phyloP scores from a whole-genome alignment of 1,284 basidiomycete species.

The Leccinum fuscescens region DNA sequence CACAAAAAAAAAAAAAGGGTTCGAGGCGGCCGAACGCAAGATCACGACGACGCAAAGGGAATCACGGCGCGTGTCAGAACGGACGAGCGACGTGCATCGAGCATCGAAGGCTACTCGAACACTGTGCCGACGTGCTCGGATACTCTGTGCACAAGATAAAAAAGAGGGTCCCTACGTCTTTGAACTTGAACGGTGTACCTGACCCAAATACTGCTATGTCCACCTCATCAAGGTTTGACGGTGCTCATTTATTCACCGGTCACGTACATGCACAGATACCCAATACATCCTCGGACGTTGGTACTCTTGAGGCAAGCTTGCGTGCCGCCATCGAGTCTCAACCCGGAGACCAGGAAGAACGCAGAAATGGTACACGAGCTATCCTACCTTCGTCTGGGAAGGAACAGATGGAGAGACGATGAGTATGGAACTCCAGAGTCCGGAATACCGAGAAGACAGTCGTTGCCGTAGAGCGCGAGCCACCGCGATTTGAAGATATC shows the following conservation, averaged over 20 bases:
- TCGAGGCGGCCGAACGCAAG: conserved; percentile 64
- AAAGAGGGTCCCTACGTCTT: conserved; percentile 45
- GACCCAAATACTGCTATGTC: conserved; percentile 42
- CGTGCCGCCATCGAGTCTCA: conserved; percentile 57
- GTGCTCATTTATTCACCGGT: conserved; percentile 79
- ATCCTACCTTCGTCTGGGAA: conserved; percentile 56
- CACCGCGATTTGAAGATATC: conserved; percentile 54
- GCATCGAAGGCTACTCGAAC: conserved; percentile 64
- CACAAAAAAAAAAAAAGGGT: conserved; percentile 57
- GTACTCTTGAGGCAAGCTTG: conserved; percentile 55
- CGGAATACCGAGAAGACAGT: conserved; percentile 58
- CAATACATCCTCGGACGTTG: conserved; percentile 41
- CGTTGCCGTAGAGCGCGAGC: conserved; percentile 57
- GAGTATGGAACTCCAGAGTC: conserved; percentile 55
- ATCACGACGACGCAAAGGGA: conserved; percentile 70
- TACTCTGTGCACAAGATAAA: conserved; percentile 67
- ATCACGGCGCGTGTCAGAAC: conserved; percentile 61
- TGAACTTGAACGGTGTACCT: conserved; percentile 42
- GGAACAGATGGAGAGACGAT: conserved; percentile 59
- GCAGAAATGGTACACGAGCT: conserved; percentile 61
- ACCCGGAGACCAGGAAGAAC: conserved; percentile 57
- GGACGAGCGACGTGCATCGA: conserved; percentile 49
- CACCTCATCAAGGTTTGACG: conserved; percentile 63
- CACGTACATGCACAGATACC: conserved; percentile 61
- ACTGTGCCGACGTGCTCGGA: conserved; percentile 75